phyloP scores from a whole-genome alignment of 1,139 yeast species.

The Schwanniomyces etchellsii region DNA sequence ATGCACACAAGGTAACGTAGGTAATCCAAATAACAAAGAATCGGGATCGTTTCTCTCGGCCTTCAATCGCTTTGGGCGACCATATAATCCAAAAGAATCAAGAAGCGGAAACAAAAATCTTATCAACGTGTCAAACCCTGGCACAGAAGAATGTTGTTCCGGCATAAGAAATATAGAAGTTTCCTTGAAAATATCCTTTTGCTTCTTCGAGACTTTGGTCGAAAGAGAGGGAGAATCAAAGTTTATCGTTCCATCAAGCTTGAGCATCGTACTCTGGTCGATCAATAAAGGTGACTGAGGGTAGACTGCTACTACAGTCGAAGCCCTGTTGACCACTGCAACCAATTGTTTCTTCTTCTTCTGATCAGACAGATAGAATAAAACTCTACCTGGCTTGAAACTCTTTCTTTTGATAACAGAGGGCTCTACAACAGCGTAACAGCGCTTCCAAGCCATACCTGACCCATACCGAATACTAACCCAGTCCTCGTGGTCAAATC shows the following conservation, averaged over 20 bases:
- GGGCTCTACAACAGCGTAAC: slow-evolving; percentile 91
- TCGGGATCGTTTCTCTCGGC: slow-evolving; percentile 80
- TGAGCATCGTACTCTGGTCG: slow-evolving; percentile 82
- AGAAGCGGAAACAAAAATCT: slow-evolving; percentile 79
- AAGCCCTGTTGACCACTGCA: slow-evolving; percentile 71
- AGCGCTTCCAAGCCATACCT: slow-evolving; percentile 97
- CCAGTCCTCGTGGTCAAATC: slow-evolving; percentile 91
- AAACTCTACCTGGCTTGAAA: slow-evolving; percentile 50
- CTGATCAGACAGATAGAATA: slow-evolving; percentile 65
- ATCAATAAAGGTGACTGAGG: slow-evolving; percentile 79
- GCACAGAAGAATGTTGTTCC: slow-evolving; percentile 87
- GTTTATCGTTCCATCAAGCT: slow-evolving; percentile 74
- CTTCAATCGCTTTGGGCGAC: slow-evolving; percentile 82
- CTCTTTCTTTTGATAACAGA: slow-evolving; percentile 36
- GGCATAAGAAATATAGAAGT: slow-evolving; percentile 94
- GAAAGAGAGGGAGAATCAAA: slow-evolving; percentile 45
- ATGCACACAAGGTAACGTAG: slow-evolving; percentile 83
- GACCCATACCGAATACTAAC: slow-evolving; percentile 89
- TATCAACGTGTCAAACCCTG: slow-evolving; percentile 90
- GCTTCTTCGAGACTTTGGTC: slow-evolving; percentile 34
- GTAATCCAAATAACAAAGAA: slow-evolving; percentile 84
- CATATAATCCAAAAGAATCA: slow-evolving; percentile 84
- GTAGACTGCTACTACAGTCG: slow-evolving; percentile 84
- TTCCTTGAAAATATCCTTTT: slow-evolving; percentile 53
- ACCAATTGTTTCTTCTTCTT: slow-evolving; percentile 67